phyloP scores from a whole-genome alignment of 139 green algal species.

The Deuterostichococcus epilithicus region DNA sequence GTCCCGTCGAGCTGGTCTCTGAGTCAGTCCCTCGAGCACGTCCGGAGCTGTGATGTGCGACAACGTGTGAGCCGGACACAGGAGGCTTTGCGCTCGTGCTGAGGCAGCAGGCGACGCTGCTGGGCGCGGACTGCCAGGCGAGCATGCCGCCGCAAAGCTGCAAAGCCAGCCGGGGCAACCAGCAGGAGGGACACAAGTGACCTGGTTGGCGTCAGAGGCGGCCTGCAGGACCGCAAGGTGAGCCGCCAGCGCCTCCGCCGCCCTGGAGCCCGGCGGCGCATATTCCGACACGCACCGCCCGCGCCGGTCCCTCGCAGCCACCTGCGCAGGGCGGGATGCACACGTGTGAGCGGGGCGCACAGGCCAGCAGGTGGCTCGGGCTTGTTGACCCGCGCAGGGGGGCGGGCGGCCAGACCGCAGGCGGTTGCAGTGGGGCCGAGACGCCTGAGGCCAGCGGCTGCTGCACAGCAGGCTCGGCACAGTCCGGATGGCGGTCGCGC shows the following conservation, averaged over 20 bases:
- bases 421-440: not conserved
- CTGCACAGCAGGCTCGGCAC: not conserved
- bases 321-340: too few species aligned
- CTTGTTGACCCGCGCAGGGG: too few species aligned
- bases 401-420: too few species aligned
- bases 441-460: not conserved
- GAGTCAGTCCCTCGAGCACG: not conserved
- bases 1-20: slow-evolving; percentile 25
- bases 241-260: not conserved
- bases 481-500: slow-evolving; percentile 26
- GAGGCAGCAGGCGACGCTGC: not conserved
- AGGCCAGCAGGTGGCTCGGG: too few species aligned
- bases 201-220: not conserved
- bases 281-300: not conserved
- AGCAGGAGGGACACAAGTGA: too few species aligned
- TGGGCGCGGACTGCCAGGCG: not conserved
- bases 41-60: too few species aligned
- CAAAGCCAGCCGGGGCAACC: too few species aligned
- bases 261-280: not conserved
- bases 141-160: not conserved
- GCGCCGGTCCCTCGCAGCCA: not conserved
- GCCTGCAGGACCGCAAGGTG: not conserved
- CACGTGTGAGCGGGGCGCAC: too few species aligned
- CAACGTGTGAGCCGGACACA: not conserved
- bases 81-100: too few species aligned